Base-by-base conservation (phyloP, 1,139 yeast species). In the Suhomyces bokatorum region DNA sequence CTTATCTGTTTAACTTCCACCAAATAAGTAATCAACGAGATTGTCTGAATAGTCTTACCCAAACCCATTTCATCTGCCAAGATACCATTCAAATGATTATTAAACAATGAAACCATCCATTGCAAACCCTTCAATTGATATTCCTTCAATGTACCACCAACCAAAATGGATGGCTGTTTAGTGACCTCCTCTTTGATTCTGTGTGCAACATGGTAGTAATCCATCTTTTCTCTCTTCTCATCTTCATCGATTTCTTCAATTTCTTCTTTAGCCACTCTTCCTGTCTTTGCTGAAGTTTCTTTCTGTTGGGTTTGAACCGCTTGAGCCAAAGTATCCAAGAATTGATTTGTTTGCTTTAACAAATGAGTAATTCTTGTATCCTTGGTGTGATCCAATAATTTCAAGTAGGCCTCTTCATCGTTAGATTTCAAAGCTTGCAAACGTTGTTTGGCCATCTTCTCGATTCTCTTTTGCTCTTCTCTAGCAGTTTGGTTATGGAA, bases 31-130 rank as follows among this genome's bases (percentile, higher is more conserved):
- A 88, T 73, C 42, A 88, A 69, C 1, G 95, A 85, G 44, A 88
- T 83, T 0, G 95, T 80, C 66, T 88, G 96, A 59, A 88, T 87
- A 6, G 96, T 88, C 57, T 87, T 87, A 64, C 96, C 96, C 40
- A 87, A 73, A 53, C 96, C 96, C 96, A 87, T 87, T 66, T 91
- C 93, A 69, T 87, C 98, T 6, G 98, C 98, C 48, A 91, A 71
- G 51, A 91, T 91, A 72, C 98, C 98, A 63, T 93, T 91, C 59
- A 93, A 75, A 63, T 90, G 93, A 67, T 93, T 93, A 64, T 93
- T 93, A 65, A 79, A 91, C 48, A 93, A 75, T 0, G 98, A 91
- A 4, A 91, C 96, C 98, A 93, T 91, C 99, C 98, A 91, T 64
- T 93, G 97, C 48, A 91, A 74, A 63, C 98, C 98, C 66, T 88